Percentiles rank a stretch among this genome's conserved stretches.
Conservation (phyloP, 768 basidiomycete genomes). For the Mycena kentingensis region DNA sequence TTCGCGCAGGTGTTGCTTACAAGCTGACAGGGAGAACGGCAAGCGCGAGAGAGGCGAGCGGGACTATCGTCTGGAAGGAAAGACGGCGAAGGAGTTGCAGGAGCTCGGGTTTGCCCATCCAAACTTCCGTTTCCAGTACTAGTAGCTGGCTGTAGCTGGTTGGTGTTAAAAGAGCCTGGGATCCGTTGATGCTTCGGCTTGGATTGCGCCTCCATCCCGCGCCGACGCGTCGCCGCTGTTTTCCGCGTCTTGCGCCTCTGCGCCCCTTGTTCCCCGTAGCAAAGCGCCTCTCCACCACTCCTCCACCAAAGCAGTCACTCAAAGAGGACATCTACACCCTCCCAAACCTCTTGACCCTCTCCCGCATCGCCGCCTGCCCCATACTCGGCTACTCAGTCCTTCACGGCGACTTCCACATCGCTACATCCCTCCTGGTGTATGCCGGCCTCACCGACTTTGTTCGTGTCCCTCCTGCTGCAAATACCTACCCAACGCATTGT, state of each 20-base stretch:
- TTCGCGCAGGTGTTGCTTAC: no score
- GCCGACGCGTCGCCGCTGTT: not conserved
- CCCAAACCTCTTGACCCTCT: constrained; percentile 87
- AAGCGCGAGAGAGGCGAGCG: constrained; percentile 46
- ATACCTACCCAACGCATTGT: constrained; percentile 8
- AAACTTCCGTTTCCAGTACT: constrained; percentile 44
- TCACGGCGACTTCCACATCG: constrained; percentile 74
- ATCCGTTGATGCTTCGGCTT: not conserved
- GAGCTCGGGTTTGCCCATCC: constrained; percentile 50
- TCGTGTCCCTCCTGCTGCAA: constrained; percentile 31
- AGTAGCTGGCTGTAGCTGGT: no score
- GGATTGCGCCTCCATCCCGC: not conserved
- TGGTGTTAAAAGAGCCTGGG: not conserved
- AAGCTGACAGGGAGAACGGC: constrained; percentile 44
- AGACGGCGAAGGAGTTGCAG: constrained; percentile 38
- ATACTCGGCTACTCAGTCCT: constrained; percentile 90
- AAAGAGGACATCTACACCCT: constrained; percentile 93
- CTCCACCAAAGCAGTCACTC: constrained; percentile 18
- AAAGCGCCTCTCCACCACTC: constrained; percentile 31
- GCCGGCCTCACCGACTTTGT: constrained; percentile 94
- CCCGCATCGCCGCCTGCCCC: constrained; percentile 88
- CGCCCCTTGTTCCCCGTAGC: not conserved
- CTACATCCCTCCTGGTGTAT: constrained; percentile 82
- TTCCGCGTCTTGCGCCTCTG: not conserved
- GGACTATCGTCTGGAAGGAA: constrained; percentile 42